Base-by-base conservation (phyloP, 495 filamentous ascomycete species). In the Penicillium soppii region DNA sequence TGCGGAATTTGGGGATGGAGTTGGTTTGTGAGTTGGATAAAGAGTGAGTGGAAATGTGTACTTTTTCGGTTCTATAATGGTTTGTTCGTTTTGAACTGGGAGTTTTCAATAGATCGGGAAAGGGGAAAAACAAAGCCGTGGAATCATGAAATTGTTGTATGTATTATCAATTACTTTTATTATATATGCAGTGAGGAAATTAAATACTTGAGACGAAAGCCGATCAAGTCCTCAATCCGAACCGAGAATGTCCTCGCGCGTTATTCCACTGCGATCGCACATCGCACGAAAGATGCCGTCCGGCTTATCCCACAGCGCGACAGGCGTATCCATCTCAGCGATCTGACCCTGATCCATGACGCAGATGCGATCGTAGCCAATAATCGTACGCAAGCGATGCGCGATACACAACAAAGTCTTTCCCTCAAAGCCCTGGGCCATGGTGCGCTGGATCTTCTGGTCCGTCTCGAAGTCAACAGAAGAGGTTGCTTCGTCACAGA, bases 401-500 rank as follows among this genome's bases (percentile, higher is more conserved):
- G 92, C 92, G 67, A 98, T 97, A 69, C 91, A 96, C 41, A 98
- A 73, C 50, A 98, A 63, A 33, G 92, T 98, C 77, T 87, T 90
- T 32, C 91, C 94, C 50, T 81, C 77, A 72, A 98, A 98, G 0
- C 87, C 94, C 13, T 81, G 78, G 1, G 88, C 85, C 68, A 98
- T 97, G 5, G 92, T 95, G 36, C 74, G 73, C 73, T 98, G 94
- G 67, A 98, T 96, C 78, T 91, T 92, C 70, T 89, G 83, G 56
- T 98, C 92, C 9, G 94, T 98, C 66, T 96, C 92, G 71, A 97
- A 92, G 69, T 98, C 92, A 5, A 98, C 91, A 4, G 82, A 87
- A 4, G 84, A 89, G 0, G 92, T 98, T 0, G 94, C 92, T 70
- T 97, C 94, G 73, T 98, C 92, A 69, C 91, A 96, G 41, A 98